A percentile compares a stretch with the other conserved stretches of the same genome.
Evolutionary conservation across 306 rosid species (phyloP).

Genomic region (Pterocarpus santalinus): DNA sequence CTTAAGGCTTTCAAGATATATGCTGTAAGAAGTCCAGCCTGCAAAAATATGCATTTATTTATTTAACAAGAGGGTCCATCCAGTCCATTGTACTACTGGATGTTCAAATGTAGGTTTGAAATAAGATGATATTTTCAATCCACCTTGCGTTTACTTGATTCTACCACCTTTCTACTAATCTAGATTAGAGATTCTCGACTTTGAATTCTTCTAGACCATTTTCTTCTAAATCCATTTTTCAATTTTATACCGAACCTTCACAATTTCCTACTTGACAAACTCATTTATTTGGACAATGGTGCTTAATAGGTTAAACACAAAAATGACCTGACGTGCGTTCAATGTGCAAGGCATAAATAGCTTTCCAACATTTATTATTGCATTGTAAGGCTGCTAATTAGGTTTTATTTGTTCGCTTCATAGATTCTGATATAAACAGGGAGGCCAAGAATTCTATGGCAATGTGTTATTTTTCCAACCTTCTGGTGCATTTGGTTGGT

Average conservation of each 20-base stretch:
- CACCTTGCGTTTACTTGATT: background rate
- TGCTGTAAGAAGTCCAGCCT: slow-evolving; percentile 87
- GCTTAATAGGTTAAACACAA: background rate
- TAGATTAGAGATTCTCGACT: background rate
- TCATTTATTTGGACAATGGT: background rate
- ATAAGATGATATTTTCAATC: background rate
- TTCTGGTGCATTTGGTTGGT: no score
- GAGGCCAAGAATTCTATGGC: no score
- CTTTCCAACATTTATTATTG: background rate
- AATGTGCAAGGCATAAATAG: slow-evolving; percentile 4
- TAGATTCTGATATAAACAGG: no score
- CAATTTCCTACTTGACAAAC: background rate
- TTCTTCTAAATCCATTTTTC: background rate
- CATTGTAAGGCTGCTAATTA: background rate
- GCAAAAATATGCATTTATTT: slow-evolving; percentile 40
- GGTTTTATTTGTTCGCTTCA: no score
- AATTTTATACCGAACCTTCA: background rate
- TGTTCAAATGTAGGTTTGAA: background rate
- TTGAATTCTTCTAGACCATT: background rate
- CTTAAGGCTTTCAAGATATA: slow-evolving; percentile 71
- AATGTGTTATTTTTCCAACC: no score
- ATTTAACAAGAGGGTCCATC: background rate
- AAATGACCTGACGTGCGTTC: background rate
- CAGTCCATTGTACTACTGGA: background rate
- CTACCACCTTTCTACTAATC: background rate